Conservation (phyloP, 345 rosid genomes). For the Nasturtium officinale region DNA sequence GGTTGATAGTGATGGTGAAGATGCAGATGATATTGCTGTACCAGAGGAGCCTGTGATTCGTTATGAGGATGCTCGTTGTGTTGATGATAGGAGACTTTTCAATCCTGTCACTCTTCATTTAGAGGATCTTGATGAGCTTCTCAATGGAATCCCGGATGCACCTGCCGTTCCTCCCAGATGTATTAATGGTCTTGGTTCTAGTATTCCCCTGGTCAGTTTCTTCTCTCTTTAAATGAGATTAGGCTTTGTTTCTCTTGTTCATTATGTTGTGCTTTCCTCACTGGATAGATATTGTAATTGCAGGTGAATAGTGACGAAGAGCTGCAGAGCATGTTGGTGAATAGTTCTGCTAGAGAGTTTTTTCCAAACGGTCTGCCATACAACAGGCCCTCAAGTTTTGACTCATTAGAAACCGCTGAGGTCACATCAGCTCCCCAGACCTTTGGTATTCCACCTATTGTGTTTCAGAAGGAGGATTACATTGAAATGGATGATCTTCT, state of each 20-base stretch:
- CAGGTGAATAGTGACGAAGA: conserved; percentile 28
- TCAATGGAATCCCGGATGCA: conserved; percentile 24
- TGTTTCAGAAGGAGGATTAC: conserved; percentile 55
- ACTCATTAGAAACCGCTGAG: conserved; percentile 26
- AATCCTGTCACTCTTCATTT: conserved; percentile 5
- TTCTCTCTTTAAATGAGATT: not conserved
- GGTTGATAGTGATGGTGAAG: conserved; percentile 54
- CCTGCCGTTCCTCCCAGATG: conserved; percentile 21
- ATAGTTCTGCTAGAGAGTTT: conserved; percentile 16
- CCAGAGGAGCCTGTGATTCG: not conserved
- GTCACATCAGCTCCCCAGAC: conserved; percentile 30
- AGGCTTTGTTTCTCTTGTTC: not conserved
- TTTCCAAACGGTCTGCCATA: conserved; percentile 11
- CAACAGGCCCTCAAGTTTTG: conserved; percentile 28
- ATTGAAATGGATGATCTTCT: conserved; percentile 85
- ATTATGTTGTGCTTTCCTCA: not conserved
- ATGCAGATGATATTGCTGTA: not conserved
- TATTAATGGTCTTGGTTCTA: conserved; percentile 5
- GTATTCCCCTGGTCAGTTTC: conserved; percentile 7
- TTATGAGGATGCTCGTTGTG: not conserved
- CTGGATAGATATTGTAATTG: not conserved
- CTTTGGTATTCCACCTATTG: conserved; percentile 21
- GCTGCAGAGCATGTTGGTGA: conserved; percentile 19
- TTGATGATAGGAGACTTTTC: conserved; percentile 10
- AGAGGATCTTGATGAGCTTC: conserved; percentile 18